Conservation (phyloP, 768 basidiomycete species). For the Hericium rajendrae region DNA sequence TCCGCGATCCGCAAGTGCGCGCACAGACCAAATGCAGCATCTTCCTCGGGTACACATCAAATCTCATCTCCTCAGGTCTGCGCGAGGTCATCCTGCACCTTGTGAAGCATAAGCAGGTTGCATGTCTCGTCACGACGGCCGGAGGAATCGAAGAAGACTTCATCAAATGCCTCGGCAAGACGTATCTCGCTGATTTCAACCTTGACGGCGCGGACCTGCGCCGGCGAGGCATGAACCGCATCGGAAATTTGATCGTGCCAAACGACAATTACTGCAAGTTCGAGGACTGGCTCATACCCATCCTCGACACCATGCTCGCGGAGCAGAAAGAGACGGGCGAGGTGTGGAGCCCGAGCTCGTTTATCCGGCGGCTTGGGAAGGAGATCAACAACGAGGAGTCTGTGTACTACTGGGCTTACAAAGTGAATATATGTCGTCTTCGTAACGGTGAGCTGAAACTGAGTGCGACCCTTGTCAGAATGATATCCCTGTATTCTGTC, state of each 20-base stretch:
- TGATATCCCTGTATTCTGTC: conserved; percentile 97
- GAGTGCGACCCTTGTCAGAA: conserved; percentile 50
- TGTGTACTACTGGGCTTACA: conserved; percentile 99
- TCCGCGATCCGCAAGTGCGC: conserved; percentile 46
- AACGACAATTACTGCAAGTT: conserved; percentile 99
- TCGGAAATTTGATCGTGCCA: conserved; percentile 92
- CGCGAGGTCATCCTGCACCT: conserved; percentile 88
- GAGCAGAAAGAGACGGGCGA: conserved; percentile 68
- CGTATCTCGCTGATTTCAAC: conserved; percentile 89
- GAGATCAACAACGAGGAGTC: conserved; percentile 97
- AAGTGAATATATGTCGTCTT: conserved; percentile 47
- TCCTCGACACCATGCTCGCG: conserved; percentile 79
- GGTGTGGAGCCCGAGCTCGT: conserved; percentile 90
- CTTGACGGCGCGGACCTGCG: conserved; percentile 85
- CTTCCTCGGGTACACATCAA: conserved; percentile 97
- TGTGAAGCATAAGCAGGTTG: conserved; percentile 86
- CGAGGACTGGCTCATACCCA: conserved; percentile 97
- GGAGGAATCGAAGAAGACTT: conserved; percentile 99
- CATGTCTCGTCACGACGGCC: conserved; percentile 90
- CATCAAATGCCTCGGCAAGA: conserved; percentile 97
- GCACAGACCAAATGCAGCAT: conserved; percentile 72
- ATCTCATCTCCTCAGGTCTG: conserved; percentile 94
- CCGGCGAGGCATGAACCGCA: conserved; percentile 88
- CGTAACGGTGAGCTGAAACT: conserved; percentile 10
- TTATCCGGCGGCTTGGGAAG: conserved; percentile 89